Evolutionary conservation across 495 filamentous ascomycete genomes (phyloP).

Genomic region (Aspergillus leporis): DNA sequence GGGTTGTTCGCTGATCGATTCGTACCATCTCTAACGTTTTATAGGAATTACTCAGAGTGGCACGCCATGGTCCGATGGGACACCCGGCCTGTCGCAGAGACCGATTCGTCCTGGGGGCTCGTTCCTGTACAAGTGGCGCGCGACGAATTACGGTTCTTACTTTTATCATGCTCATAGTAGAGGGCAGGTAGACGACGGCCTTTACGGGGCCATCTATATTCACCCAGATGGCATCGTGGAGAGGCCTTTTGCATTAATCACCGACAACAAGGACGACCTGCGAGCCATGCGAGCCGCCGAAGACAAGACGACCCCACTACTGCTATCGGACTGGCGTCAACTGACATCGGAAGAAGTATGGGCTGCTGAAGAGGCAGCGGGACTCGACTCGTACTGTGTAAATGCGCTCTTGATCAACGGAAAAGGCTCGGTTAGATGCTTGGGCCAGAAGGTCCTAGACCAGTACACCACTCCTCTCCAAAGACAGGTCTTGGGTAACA

Average conservation of each 20-base stretch:
- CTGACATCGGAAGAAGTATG: slow-evolving; percentile 48
- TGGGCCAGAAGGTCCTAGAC: slow-evolving; percentile 36
- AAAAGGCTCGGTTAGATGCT: slow-evolving; percentile 51
- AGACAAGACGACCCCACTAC: slow-evolving; percentile 39
- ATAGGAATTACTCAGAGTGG: slow-evolving; percentile 38
- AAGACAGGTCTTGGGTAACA: slow-evolving; percentile 22
- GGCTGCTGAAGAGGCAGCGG: slow-evolving; percentile 34
- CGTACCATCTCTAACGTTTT: neutral
- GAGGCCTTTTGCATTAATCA: slow-evolving; percentile 51
- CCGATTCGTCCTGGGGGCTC: slow-evolving; percentile 43
- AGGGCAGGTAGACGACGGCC: slow-evolving; percentile 55
- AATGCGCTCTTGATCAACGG: slow-evolving; percentile 59
- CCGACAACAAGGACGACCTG: slow-evolving; percentile 35
- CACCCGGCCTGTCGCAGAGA: slow-evolving; percentile 49
- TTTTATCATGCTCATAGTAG: slow-evolving; percentile 54
- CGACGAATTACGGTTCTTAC: slow-evolving; percentile 31
- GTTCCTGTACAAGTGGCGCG: slow-evolving; percentile 51
- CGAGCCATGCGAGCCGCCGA: slow-evolving; percentile 49
- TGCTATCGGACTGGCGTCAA: slow-evolving; percentile 57
- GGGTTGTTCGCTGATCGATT: neutral
- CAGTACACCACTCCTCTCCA: slow-evolving; percentile 30
- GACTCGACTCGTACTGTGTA: slow-evolving; percentile 41
- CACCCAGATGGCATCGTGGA: slow-evolving; percentile 26
- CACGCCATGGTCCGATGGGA: slow-evolving; percentile 55
- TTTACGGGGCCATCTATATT: slow-evolving; percentile 56